Conservation (phyloP, 2,329 filamentous ascomycete genomes). For the Botrytis fragariae region DNA sequence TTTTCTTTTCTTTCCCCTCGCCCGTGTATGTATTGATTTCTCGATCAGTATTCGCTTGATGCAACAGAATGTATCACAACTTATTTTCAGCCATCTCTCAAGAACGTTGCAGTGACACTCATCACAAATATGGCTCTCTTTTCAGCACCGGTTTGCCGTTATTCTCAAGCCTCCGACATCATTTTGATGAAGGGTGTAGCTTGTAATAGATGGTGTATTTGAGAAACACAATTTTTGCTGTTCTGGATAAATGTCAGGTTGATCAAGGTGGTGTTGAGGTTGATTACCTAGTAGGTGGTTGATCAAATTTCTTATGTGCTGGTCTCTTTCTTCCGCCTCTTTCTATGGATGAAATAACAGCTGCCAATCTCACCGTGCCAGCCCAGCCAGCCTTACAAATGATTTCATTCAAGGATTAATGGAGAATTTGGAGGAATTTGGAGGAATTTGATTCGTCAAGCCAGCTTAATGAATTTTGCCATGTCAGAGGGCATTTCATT, state of each 20-base stretch:
- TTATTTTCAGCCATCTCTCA: conserved; percentile 19
- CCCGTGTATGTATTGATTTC: neutral
- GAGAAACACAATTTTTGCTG: neutral
- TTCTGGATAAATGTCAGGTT: neutral
- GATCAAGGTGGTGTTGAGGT: neutral
- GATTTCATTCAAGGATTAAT: conserved; percentile 14
- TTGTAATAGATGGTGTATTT: neutral
- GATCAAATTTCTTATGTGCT: conserved; percentile 1
- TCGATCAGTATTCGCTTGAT: conserved; percentile 17
- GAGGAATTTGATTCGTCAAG: conserved; percentile 4
- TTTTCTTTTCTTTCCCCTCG: neutral
- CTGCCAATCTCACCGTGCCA: conserved; percentile 19
- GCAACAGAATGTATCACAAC: conserved; percentile 7
- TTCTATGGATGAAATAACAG: neutral
- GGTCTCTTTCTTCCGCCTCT: conserved; percentile 8
- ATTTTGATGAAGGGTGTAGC: conserved; percentile 1
- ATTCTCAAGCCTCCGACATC: conserved; percentile 18
- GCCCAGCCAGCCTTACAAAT: conserved; percentile 15
- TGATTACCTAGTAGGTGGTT: neutral
- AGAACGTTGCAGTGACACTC: conserved; percentile 19
- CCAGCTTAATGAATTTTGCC: conserved; percentile 13
- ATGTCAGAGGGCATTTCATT: conserved; percentile 18
- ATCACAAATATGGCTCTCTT: conserved; percentile 13
- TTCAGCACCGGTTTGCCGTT: conserved; percentile 7
- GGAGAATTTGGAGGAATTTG: neutral